Percentiles rank a stretch among this genome's conserved stretches.
Conservation (phyloP, 345 rosid genomes). For the Rhizophora apiculata region DNA sequence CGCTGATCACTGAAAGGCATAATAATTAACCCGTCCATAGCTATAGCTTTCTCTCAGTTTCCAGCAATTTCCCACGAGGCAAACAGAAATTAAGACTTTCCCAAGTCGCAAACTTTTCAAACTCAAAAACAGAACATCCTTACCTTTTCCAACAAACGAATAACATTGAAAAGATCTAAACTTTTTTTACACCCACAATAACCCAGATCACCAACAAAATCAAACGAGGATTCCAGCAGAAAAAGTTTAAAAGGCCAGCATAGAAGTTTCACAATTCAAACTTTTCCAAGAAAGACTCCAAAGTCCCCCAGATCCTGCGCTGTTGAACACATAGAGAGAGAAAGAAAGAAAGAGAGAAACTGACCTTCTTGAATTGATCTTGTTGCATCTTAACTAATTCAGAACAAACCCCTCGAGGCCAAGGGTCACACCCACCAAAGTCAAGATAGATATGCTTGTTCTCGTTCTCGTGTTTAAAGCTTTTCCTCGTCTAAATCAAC, state of each 20-base stretch:
- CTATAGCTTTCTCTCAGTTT: neutral
- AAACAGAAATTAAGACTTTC: neutral
- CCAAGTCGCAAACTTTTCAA: neutral
- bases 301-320: neutral
- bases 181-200: neutral
- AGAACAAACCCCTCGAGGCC: constrained; percentile 5
- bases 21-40: neutral
- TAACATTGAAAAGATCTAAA: too few relatives aligned
- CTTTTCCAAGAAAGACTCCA: neutral
- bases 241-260: neutral
- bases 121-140: neutral
- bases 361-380: constrained; percentile 39
- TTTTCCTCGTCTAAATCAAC: neutral
- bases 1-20: neutral
- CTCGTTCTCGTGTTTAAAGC: constrained; percentile 1
- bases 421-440: neutral
- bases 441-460: neutral
- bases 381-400: constrained; percentile 37
- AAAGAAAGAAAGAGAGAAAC: constrained; percentile 2
- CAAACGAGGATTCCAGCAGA: neutral
- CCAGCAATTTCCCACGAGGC: neutral
- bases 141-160: neutral
- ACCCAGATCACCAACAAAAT: neutral
- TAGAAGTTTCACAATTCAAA: neutral
- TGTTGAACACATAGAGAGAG: neutral